Evolutionary conservation across 2,329 filamentous ascomycete species (phyloP), one percentile per base, ranked within the genome.

Genomic region (Trichoderma guizhouense): DNA sequence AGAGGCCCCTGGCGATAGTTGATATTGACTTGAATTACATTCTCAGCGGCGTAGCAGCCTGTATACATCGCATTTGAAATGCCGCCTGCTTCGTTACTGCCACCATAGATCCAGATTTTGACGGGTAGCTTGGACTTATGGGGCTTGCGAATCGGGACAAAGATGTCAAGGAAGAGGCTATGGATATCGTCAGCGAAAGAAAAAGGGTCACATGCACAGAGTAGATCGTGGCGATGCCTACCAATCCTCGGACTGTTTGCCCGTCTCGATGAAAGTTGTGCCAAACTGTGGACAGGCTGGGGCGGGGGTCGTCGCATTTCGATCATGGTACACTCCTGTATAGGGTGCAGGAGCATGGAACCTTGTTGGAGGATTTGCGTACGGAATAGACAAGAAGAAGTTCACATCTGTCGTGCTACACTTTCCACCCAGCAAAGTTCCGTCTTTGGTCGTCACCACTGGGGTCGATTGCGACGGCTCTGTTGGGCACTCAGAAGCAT

Each of bases 21-120:
- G 66, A 76, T 71, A 12, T 68, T 28, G 4, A 76, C 73, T 8
- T 74, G 53, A 3, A 76, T 80, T 15, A 75, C 71, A 82, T 80
- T 79, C 3, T 65, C 78, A 1, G 76, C 76, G 1, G 75, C 61
- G 71, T 75, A 74, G 60, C 75, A 77, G 3, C 64, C 74, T 21
- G 74, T 65, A 26, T 76, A 73, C 4, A 76, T 71, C 7, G 71
- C 68, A 53, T 75, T 71, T 0, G 69, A 61, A 5, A 75, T 65
- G 15, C 65, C 66, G 3, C 75, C 74, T 1, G 39, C 68, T 1
- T 61, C 36, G 12, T 76, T 69, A 21, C 43, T 61, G 15, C 75
- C 75, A 14, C 73, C 75, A 57, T 75, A 72, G 3, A 71, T 43
- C 67, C 71, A 75, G n/a, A 76, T 72, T 24, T 76, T 76, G 69